Base-by-base conservation (phyloP, 768 basidiomycete species). In the Polyporus arcularius region DNA sequence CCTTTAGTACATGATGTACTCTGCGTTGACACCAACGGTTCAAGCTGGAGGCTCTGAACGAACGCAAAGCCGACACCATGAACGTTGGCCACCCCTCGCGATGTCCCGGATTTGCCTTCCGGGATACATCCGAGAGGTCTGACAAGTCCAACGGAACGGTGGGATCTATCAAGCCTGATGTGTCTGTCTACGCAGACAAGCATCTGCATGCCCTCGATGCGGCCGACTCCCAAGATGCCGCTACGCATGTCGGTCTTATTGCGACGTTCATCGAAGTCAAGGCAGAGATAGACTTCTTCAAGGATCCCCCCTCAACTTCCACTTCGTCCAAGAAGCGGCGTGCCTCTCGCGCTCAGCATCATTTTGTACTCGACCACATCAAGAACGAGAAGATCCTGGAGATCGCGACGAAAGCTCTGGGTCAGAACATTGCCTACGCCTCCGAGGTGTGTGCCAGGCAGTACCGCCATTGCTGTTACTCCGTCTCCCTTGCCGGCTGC, bases 401-500 rank as follows among this genome's bases (percentile, higher is more conserved):
- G 14, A 11, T 10, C 15, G 42, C 42, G 5, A 43, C 14, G 15
- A 43, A 40, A 18, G 2, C 53, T 31, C 35, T 42, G 15, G 56
- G 46, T 10, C 42, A 43, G 42, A 43, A 43, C 18, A 43, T 43
- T 14, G 42, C 42, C 6, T 43, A 43, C 15, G 42, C 42, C 5
- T 5, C 42, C 8, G 42, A 43, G 18, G 18, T 43, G 51, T 64
- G 60, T 38, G 57, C 64, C 16, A 58, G 65, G n/a, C 76, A 75
- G 53, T 67, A 71, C 45, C 72, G 75, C 8, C 63, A 58, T 0
- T 68, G 65, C 39, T 51, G 58, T 2, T 75, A 76, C 64, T 62
- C 70, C 1, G 41, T 76, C 32, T 67, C 62, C 39, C 62, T 78
- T 30, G 63, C 42, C 21, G 66, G 68, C 39, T 60, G 61, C 1